These are phyloP conservation scores for Monosporozyma solicola DNA, from an alignment of 805 yeast species.

Conservation along the genomic window DNA sequence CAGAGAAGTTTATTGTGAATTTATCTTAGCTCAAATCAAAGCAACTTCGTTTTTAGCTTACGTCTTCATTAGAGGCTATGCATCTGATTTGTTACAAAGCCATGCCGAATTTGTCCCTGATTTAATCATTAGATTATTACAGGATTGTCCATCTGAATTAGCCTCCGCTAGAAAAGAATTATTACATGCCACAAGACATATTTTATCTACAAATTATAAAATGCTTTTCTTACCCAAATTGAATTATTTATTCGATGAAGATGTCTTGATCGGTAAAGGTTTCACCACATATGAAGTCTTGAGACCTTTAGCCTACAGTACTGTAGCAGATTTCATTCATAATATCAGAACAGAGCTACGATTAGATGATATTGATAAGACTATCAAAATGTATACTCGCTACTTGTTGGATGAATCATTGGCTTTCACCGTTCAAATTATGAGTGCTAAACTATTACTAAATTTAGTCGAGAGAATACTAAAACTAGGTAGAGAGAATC, in stretches of 20 bases:
- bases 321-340: conserved; percentile 93
- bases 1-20: conserved; percentile 75
- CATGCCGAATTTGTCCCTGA: conserved; percentile 70
- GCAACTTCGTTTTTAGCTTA: conserved; percentile 94
- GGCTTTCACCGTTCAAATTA: conserved; percentile 85
- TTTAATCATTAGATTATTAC: conserved; percentile 71
- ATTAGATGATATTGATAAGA: conserved; percentile 75
- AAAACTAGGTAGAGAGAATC: conserved; percentile 53
- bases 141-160: conserved; percentile 92
- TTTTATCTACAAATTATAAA: conserved; percentile 83
- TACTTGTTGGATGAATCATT: conserved; percentile 73
- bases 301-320: conserved; percentile 87
- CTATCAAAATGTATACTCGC: conserved; percentile 73
- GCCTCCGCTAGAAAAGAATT: conserved; percentile 88
- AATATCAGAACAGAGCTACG: conserved; percentile 79
- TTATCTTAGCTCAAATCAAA: conserved; percentile 86
- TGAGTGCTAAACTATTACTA: conserved; percentile 86
- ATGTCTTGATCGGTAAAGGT: conserved; percentile 84
- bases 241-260: conserved; percentile 76
- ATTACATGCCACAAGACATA: conserved; percentile 88
- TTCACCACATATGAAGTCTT: conserved; percentile 83
- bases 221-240: conserved; percentile 75
- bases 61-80: conserved; percentile 76
- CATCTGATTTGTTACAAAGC: conserved; percentile 49
- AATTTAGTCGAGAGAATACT: conserved; percentile 84